A percentile compares a stretch with the other conserved stretches of the same genome.
Conservation (phyloP, 805 yeast species). For the Yarrowia yakushimensis region DNA sequence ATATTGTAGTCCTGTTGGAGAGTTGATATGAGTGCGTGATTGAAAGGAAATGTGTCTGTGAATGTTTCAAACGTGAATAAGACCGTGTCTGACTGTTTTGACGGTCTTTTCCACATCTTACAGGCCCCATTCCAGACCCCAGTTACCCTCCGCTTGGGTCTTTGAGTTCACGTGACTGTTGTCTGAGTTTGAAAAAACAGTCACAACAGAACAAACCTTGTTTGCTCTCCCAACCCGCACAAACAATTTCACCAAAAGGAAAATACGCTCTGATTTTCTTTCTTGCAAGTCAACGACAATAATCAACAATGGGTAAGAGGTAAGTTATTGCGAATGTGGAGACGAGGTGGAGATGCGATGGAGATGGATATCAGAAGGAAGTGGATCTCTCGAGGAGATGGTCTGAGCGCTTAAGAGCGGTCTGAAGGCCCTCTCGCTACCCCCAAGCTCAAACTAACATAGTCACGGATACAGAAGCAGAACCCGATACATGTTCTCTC, state of each 20-base stretch:
- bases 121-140: too few species aligned
- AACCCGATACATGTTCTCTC: conserved; percentile 99
- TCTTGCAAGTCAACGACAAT: conserved; percentile 25
- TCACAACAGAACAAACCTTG: background rate
- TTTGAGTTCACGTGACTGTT: background rate
- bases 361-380: background rate
- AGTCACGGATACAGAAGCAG: conserved; percentile 93
- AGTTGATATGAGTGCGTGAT: too few species aligned
- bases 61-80: too few species aligned
- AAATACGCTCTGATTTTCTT: conserved; percentile 25
- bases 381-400: background rate
- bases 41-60: too few species aligned
- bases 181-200: conserved; percentile 18
- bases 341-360: background rate
- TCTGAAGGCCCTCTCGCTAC: too few species aligned
- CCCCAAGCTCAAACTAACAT: background rate
- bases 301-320: conserved; percentile 35
- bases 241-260: conserved; percentile 25
- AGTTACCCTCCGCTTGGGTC: too few species aligned
- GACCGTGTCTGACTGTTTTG: too few species aligned
- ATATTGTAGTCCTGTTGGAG: background rate
- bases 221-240: conserved; percentile 6
- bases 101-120: too few species aligned
- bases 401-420: too few species aligned
- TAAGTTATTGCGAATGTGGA: conserved; percentile 17